Conservation (phyloP, 768 basidiomycete species). For the Paxillus rubicundulus region DNA sequence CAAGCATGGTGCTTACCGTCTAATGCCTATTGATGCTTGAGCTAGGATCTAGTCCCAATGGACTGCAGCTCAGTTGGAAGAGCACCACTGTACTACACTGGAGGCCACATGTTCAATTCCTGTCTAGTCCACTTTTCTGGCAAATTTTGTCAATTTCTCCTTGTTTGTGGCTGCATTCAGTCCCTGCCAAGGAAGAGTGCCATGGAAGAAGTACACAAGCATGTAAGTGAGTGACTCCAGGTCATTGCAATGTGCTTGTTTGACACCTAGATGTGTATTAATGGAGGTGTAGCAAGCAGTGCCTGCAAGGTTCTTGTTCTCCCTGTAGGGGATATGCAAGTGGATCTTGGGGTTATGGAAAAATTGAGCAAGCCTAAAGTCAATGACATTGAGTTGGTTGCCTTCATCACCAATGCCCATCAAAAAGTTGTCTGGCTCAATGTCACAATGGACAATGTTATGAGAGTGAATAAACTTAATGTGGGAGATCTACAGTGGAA, state of each 20-base stretch:
- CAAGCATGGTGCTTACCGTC: too few species aligned
- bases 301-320: constrained; percentile 99
- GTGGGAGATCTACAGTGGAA: constrained; percentile 76
- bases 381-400: constrained; percentile 98
- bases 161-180: constrained; percentile 99
- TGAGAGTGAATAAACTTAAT: constrained; percentile 99
- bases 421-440: constrained; percentile 99
- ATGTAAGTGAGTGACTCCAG: constrained; percentile 98
- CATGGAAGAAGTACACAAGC: constrained; percentile 99
- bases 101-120: too few species aligned
- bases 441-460: constrained; percentile 96
- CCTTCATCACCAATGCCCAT: constrained; percentile 99
- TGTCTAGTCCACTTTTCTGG: too few species aligned
- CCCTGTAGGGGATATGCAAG: constrained; percentile 98
- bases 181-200: constrained; percentile 97
- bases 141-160: too few species aligned
- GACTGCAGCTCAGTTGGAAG: too few species aligned
- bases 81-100: too few species aligned
- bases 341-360: constrained; percentile 99
- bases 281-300: constrained; percentile 99
- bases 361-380: constrained; percentile 98
- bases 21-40: too few species aligned
- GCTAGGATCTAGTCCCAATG: too few species aligned
- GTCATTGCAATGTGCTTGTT: constrained; percentile 97
- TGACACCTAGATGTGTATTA: constrained; percentile 97